These are phyloP conservation scores for Curvularia sp. DNA, from an alignment of 2,329 filamentous ascomycete genomes.

Conservation along the genomic window DNA sequence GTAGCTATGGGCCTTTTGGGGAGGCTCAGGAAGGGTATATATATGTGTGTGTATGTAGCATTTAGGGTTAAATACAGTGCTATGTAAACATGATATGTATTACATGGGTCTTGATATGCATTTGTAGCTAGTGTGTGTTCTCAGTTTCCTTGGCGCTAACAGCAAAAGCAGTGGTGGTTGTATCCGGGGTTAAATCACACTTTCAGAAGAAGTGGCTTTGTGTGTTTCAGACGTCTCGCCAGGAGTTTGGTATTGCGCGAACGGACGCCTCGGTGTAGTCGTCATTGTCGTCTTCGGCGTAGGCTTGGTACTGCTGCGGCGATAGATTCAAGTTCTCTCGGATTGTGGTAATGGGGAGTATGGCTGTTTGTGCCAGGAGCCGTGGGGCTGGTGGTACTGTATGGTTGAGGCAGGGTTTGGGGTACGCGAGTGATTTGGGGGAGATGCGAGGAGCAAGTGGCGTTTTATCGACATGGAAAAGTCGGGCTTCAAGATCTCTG, in stretches of 20 bases:
- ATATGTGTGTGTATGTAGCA: no score
- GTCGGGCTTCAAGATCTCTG: background rate
- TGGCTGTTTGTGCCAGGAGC: background rate
- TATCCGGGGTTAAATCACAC: no score
- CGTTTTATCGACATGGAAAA: background rate
- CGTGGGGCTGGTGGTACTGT: background rate
- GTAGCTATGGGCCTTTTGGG: no score
- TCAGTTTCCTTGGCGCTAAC: no score
- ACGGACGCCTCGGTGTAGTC: background rate
- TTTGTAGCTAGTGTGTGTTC: no score
- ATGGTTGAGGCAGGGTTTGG: background rate
- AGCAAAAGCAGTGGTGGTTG: no score
- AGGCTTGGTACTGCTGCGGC: background rate
- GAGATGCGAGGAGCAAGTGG: background rate
- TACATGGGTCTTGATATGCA: no score
- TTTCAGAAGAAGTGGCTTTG: no score
- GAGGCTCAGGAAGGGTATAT: no score
- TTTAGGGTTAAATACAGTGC: no score
- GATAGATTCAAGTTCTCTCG: background rate
- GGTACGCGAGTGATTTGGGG: background rate
- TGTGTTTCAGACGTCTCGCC: background rate
- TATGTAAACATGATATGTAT: no score
- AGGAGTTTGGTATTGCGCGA: background rate
- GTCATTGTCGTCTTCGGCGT: slow-evolving; percentile 5
- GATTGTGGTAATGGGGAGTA: background rate